Base-by-base conservation (phyloP, 1,284 basidiomycete genomes). In the Meripilus lineatus region DNA sequence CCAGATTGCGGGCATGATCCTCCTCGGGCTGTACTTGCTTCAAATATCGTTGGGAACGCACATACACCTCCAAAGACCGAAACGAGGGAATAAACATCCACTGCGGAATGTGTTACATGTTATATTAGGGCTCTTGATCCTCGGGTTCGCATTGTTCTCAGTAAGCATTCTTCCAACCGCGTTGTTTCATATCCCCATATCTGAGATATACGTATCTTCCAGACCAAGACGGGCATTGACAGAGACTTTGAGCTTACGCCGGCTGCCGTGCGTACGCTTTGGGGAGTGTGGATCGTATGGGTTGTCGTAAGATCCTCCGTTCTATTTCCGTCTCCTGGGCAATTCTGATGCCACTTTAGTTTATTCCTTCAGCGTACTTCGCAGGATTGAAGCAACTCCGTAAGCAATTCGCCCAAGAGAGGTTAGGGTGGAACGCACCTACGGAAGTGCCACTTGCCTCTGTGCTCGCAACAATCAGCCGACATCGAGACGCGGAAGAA, bases 21-120 rank as follows among this genome's bases (percentile, higher is more conserved):
- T 86, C 17, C 67, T 83, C 46, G 61, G 68, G 30, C 52, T 84
- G 17, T 77, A 80, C 57, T 58, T 78, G 41, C 45, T 71, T 3
- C 81, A 87, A 58, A 58, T 77, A 20, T 57, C 65, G 20, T 65
- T 84, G 2, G 84, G 84, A 3, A 62, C 71, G 5, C 69, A 77
- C 45, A 72, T 79, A 36, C 81, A 85, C 59, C 60, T 64, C 28
- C 62, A 62, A 8, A 64, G 59, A 32, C 44, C 59, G n/a, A 65
- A 58, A 17, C 55, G 14, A 38, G 59, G 58, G 30, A 58, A 56
- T 15, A 48, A 57, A 22, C 72, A 77, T 50, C 76, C 75, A 5
- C 70, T 71, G 1, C 60, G 67, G 5, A 78, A 79, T 52, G 62
- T 78, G 41, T 41, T 71, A 3, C 78, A 81, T 52, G 70, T 71